Percentiles rank a stretch among this genome's conserved stretches.
Conservation (phyloP, 192 early-diverging fungal species). For the Pecoramyces ruminantium region DNA sequence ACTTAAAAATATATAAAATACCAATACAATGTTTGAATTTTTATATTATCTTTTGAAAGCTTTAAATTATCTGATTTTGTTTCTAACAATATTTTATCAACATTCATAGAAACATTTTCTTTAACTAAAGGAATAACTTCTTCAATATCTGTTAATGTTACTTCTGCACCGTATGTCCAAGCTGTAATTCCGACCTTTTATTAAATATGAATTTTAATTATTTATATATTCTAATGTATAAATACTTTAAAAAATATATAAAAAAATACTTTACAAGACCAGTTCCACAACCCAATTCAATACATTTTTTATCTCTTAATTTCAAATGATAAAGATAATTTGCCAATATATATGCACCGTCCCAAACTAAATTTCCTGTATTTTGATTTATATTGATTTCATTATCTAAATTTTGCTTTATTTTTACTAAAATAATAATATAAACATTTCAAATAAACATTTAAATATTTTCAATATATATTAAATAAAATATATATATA, state of each 20-base stretch:
- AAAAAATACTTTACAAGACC: background rate
- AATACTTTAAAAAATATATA: no score
- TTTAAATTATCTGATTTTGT: background rate
- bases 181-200: background rate
- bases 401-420: background rate
- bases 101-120: background rate
- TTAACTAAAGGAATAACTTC: background rate
- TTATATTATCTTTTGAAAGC: background rate
- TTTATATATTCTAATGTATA: no score
- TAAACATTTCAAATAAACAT: no score
- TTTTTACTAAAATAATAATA: no score
- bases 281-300: background rate
- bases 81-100: background rate
- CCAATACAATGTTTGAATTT: background rate
- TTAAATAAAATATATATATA: no score
- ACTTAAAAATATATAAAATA: background rate
- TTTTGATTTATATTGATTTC: background rate
- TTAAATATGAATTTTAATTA: no score
- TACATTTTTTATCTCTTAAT: background rate
- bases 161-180: background rate
- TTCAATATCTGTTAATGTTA: background rate
- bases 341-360: background rate
- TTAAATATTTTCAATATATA: no score
- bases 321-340: background rate
- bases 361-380: background rate